Evolutionary conservation across 1,284 basidiomycete genomes (phyloP).

Genomic region (Coniophora puteana): DNA sequence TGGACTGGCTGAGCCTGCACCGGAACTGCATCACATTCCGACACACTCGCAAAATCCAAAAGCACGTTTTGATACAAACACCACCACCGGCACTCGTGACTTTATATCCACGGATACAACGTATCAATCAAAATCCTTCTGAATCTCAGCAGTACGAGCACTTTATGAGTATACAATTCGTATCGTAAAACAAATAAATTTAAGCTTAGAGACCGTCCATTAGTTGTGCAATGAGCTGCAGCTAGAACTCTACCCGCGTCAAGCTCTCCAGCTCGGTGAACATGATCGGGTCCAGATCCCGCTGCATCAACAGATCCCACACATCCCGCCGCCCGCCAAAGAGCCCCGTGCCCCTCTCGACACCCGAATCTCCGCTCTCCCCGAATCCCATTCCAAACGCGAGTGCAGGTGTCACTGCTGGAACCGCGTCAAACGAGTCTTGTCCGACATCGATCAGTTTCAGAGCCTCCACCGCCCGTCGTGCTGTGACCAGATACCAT

Average conservation of each 20-base stretch:
- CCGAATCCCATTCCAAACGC: conserved; percentile 76
- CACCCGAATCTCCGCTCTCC: conserved; percentile 61
- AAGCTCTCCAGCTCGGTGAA: conserved; percentile 77
- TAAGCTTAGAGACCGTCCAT: conserved; percentile 6
- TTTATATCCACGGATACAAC: no score
- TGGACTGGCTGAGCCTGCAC: no score
- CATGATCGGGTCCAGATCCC: conserved; percentile 66
- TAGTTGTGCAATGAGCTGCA: neutral
- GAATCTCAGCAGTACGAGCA: no score
- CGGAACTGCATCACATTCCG: no score
- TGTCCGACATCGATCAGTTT: conserved; percentile 80
- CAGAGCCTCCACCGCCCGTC: conserved; percentile 80
- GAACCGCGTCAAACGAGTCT: conserved; percentile 69
- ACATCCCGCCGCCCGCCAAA: conserved; percentile 71
- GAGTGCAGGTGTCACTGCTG: conserved; percentile 50
- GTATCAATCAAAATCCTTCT: no score
- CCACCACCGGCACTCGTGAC: no score
- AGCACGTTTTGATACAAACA: no score
- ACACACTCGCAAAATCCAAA: no score
- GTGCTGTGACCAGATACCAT: conserved; percentile 61
- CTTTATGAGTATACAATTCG: no score
- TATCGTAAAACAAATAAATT: no score
- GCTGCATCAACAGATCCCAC: conserved; percentile 63
- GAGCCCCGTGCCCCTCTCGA: conserved; percentile 70
- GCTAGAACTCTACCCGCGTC: conserved; percentile 52